phyloP scores from a whole-genome alignment of 305 asterid genomes.

The Fraxinus sp. region DNA sequence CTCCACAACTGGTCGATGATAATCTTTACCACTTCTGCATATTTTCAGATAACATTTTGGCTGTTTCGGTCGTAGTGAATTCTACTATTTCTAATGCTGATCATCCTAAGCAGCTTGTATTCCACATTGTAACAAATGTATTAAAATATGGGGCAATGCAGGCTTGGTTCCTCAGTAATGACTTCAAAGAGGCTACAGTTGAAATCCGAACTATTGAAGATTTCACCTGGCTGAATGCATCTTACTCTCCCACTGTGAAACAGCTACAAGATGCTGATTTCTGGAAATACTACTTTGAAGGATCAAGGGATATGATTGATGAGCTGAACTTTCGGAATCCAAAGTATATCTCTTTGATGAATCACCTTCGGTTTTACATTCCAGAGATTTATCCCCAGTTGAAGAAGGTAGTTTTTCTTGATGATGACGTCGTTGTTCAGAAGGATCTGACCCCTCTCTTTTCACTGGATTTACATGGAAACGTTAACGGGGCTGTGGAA shows the following conservation, averaged over 20 bases:
- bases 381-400: slow-evolving; percentile 51
- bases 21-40: slow-evolving; percentile 53
- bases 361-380: slow-evolving; percentile 52
- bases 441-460: slow-evolving; percentile 50
- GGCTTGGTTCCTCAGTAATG: slow-evolving; percentile 48
- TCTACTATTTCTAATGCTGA: slow-evolving; percentile 47
- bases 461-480: slow-evolving; percentile 49
- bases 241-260: slow-evolving; percentile 44
- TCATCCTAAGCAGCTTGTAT: slow-evolving; percentile 52
- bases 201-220: slow-evolving; percentile 43
- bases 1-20: slow-evolving; percentile 43
- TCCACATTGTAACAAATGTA: slow-evolving; percentile 47
- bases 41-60: slow-evolving; percentile 47
- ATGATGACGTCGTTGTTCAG: slow-evolving; percentile 52
- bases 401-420: slow-evolving; percentile 48
- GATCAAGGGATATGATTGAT: slow-evolving; percentile 9
- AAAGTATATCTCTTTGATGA: slow-evolving; percentile 38
- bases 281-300: slow-evolving; percentile 25
- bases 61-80: slow-evolving; percentile 46
- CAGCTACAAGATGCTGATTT: slow-evolving; percentile 31
- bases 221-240: slow-evolving; percentile 43
- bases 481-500: slow-evolving; percentile 56
- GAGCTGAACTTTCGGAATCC: slow-evolving; percentile 44
- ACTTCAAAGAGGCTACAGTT: slow-evolving; percentile 40
- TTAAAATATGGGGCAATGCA: slow-evolving; percentile 51